phyloP scores from a whole-genome alignment of 495 filamentous ascomycete species.

The Lepraria neglecta region DNA sequence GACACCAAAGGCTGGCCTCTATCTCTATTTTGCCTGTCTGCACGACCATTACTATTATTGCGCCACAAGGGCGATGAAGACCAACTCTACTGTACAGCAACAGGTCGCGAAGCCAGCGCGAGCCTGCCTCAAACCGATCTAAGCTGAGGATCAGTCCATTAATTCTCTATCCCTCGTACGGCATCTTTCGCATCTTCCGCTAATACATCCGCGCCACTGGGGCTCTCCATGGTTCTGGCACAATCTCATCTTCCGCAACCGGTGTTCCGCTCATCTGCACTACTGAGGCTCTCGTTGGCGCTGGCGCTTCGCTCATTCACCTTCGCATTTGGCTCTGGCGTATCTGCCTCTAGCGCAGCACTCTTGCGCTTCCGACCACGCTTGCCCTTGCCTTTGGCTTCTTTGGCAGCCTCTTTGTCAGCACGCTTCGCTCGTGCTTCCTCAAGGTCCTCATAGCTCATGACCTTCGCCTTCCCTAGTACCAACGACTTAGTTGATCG shows the following conservation, averaged over 20 bases:
- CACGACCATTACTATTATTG: conserved; percentile 13
- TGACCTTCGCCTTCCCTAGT: conserved; percentile 35
- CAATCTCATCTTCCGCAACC: conserved; percentile 3
- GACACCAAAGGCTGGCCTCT: conserved; percentile 25
- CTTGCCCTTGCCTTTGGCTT: not conserved
- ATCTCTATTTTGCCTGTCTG: conserved; percentile 26
- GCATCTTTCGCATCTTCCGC: not conserved
- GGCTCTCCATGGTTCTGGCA: conserved; percentile 8
- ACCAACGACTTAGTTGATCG: conserved; percentile 31
- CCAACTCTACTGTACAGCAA: conserved; percentile 23
- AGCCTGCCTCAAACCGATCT: conserved; percentile 22
- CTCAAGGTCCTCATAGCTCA: conserved; percentile 9
- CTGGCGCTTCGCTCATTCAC: conserved; percentile 12
- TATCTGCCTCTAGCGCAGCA: conserved; percentile 1
- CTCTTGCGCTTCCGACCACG: not conserved
- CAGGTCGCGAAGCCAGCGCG: conserved; percentile 26
- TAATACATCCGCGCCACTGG: conserved; percentile 26
- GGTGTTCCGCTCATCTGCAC: not conserved
- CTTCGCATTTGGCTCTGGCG: conserved; percentile 1
- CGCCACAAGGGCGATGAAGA: conserved; percentile 22
- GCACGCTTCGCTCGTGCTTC: not conserved
- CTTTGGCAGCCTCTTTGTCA: not conserved
- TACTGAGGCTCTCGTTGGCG: not conserved
- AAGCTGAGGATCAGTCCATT: conserved; percentile 10
- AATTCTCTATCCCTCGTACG: conserved; percentile 1